Percentiles rank a stretch among this genome's conserved stretches.
These are phyloP conservation scores for Boehmeria nivea DNA, from an alignment of 306 rosid species.

Conservation along the genomic window DNA sequence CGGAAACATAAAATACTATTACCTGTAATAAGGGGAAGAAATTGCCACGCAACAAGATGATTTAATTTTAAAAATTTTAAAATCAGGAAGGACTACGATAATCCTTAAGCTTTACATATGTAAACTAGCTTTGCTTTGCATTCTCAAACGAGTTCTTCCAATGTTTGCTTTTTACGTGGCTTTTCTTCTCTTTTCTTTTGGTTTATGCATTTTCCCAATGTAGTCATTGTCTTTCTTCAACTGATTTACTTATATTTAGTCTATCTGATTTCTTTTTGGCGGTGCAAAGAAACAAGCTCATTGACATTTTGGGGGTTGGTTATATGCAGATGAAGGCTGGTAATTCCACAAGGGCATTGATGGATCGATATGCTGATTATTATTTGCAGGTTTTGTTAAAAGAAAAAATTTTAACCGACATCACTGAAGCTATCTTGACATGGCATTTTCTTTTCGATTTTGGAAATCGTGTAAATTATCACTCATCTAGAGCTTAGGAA, in stretches of 20 bases:
- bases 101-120: no score
- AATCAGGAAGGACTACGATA: no score
- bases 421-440: slow-evolving; percentile 33
- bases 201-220: no score
- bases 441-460: slow-evolving; percentile 39
- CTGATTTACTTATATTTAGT: no score
- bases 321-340: slow-evolving; percentile 73
- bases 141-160: no score
- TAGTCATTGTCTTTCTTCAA: no score
- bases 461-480: slow-evolving; percentile 75
- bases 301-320: slow-evolving; percentile 6
- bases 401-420: slow-evolving; percentile 26
- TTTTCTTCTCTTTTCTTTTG: no score
- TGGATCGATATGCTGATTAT: slow-evolving; percentile 35
- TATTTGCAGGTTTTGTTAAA: slow-evolving; percentile 45
- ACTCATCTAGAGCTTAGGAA: slow-evolving; percentile 60
- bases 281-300: slow-evolving; percentile 17
- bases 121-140: no score
- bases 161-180: no score
- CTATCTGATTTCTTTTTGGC: neutral
- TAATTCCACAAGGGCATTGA: slow-evolving; percentile 45
- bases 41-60: neutral
- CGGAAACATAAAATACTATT: slow-evolving; percentile 6
- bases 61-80: no score
- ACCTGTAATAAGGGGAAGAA: neutral